Evolutionary conservation across 2,329 filamentous ascomycete genomes (phyloP), one percentile per base, ranked within the genome.

Genomic region (Plenodomus biglobosus): DNA sequence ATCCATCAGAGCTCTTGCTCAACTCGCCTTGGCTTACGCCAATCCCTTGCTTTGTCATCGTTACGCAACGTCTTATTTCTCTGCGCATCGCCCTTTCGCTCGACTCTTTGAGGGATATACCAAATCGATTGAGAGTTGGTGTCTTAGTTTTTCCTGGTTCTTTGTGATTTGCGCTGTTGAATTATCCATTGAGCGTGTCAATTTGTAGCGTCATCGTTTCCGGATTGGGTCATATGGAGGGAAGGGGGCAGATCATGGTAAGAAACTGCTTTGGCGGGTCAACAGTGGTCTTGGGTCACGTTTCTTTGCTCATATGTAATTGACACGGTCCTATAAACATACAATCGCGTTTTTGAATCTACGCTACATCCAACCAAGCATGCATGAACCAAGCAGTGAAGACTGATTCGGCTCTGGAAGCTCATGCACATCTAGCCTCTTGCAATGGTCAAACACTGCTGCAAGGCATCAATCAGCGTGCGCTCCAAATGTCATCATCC

Each of bases 1-100:
- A 65, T 62, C 63, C 57, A 61, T 58, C 53, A 59, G 62, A 58
- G 56, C 52, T 52, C 55, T 53, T 44, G 50, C 58, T 55, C 57
- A 52, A 56, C 45, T 55, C 53, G 13, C 47, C 50, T 46, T 37
- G 38, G 46, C 43, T 48, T 54, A 54, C 46, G 41, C 46, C 39
- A 34, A 42, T 44, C 40, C 46, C 40, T 42, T 48, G 43, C 45
- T 10, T 38, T 40, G 8, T 38, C 46, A 27, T 42, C 22, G 42
- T 30, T 45, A 37, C 30, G 42, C 30, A 27, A 21, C 27, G 11
- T 32, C 27, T 32, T 32, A 11, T 11, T 35, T n/a, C 44, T 44
- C 15, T 18, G 50, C 39, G 57, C 55, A 60, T 53, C 19, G 16
- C 8, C 13, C 8, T 37, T 37, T 45, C 48, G 55, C 53, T 52